phyloP scores from a whole-genome alignment of 2,329 filamentous ascomycete species.

The Sclerotinia nivalis region DNA sequence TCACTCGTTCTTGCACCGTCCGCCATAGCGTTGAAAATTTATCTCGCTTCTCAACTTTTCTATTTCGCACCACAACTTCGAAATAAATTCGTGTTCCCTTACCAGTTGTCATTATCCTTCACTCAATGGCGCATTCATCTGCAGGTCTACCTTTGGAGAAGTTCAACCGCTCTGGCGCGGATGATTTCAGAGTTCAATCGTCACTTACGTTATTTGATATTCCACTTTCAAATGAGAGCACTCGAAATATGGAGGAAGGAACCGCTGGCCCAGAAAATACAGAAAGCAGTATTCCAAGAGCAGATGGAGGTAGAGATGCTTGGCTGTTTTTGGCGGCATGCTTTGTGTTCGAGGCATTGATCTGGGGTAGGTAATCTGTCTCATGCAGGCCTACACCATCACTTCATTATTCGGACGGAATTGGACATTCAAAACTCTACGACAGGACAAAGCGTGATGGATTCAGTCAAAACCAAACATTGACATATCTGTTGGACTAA shows the following conservation, averaged over 20 bases:
- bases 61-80: background rate
- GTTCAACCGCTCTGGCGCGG: background rate
- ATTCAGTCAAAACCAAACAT: background rate
- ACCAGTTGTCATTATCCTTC: background rate
- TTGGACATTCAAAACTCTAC: background rate
- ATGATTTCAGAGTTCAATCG: background rate
- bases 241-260: background rate
- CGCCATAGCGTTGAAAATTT: no score
- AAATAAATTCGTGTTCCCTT: background rate
- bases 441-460: background rate
- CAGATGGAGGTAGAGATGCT: conserved; percentile 52
- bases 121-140: background rate
- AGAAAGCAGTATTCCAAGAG: conserved; percentile 40
- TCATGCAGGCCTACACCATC: background rate
- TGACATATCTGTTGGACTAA: background rate
- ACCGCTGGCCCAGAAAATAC: background rate
- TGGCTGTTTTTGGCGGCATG: conserved; percentile 53
- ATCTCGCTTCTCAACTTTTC: background rate
- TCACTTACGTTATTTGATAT: background rate
- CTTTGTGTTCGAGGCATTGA: conserved; percentile 54
- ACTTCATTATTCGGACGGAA: background rate
- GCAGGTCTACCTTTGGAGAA: background rate
- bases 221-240: background rate
- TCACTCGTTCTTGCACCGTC: background rate
- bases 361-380: conserved; percentile 50